These are phyloP conservation scores for Amanita fuliginea DNA, from an alignment of 768 basidiomycete species.

Conservation along the genomic window DNA sequence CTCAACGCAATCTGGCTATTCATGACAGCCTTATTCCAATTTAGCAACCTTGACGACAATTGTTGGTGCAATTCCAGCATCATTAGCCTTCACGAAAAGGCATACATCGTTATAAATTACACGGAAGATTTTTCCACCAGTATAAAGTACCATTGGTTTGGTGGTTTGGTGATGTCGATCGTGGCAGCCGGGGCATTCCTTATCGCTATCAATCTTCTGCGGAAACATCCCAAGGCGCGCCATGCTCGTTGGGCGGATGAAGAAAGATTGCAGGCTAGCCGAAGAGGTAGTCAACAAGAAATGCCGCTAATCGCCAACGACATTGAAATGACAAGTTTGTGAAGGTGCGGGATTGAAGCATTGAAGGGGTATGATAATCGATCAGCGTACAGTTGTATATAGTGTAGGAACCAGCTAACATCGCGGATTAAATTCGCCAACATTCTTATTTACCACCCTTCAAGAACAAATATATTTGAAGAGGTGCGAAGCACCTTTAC, in stretches of 20 bases:
- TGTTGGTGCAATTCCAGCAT: constrained; percentile 19
- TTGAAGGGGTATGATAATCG: too few relatives aligned
- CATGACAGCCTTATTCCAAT: constrained; percentile 17
- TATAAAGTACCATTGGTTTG: neutral
- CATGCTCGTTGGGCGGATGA: too few relatives aligned
- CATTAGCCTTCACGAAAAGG: constrained; percentile 10
- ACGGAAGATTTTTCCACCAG: neutral
- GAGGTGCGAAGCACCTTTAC: too few relatives aligned
- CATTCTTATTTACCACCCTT: too few relatives aligned
- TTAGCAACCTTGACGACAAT: constrained; percentile 14
- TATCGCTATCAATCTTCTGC: neutral
- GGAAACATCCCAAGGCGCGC: neutral
- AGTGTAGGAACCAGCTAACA: too few relatives aligned
- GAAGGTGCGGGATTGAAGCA: too few relatives aligned
- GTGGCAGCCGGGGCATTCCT: neutral
- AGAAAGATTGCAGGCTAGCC: neutral
- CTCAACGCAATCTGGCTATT: constrained; percentile 16
- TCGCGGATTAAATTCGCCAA: too few relatives aligned
- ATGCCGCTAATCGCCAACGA: neutral
- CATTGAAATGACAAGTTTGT: too few relatives aligned
- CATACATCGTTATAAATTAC: constrained; percentile 14
- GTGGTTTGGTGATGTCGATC: neutral
- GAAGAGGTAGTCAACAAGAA: neutral
- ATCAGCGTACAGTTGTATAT: too few relatives aligned
- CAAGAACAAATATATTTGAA: too few relatives aligned